Evolutionary conservation across 2,329 filamentous ascomycete species (phyloP).

Genomic region (Aspergillus aculeatinus): DNA sequence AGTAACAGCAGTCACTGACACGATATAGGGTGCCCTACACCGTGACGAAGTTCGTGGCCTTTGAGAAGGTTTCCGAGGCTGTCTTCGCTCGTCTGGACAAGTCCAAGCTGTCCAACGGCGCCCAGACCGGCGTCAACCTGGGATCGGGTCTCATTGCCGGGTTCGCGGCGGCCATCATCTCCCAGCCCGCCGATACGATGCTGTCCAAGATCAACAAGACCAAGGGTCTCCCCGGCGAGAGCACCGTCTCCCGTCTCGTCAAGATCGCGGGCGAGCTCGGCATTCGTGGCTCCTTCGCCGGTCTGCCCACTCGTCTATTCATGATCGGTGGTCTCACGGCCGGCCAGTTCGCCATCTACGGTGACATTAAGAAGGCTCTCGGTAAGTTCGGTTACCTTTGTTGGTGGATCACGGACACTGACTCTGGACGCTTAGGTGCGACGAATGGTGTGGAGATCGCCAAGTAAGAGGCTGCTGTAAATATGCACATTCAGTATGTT

Average conservation of each 20-base stretch:
- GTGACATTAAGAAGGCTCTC: conserved; percentile 56
- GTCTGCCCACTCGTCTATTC: conserved; percentile 77
- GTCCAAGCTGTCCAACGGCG: conserved; percentile 54
- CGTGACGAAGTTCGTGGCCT: conserved; percentile 93
- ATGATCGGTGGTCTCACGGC: conserved; percentile 71
- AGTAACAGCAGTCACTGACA: not conserved
- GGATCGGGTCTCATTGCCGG: conserved; percentile 80
- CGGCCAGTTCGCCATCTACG: conserved; percentile 88
- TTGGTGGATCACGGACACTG: too few species aligned
- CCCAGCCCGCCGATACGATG: conserved; percentile 91
- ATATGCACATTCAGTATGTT: too few species aligned
- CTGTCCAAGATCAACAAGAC: conserved; percentile 96
- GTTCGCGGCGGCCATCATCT: conserved; percentile 83
- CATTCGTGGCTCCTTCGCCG: conserved; percentile 71
- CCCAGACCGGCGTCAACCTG: conserved; percentile 79
- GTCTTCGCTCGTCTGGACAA: conserved; percentile 71
- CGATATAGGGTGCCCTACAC: conserved; percentile 77
- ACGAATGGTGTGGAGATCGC: conserved; percentile 73
- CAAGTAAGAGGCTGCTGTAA: conserved; percentile 35
- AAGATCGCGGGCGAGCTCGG: conserved; percentile 89
- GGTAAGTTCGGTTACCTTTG: too few species aligned
- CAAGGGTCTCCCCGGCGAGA: conserved; percentile 80
- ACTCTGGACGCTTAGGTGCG: conserved; percentile 56
- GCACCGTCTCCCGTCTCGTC: conserved; percentile 74
- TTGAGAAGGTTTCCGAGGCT: conserved; percentile 79